These are phyloP conservation scores for Epichloe brachyelytri DNA, from an alignment of 2,329 filamentous ascomycete species.

Conservation along the genomic window DNA sequence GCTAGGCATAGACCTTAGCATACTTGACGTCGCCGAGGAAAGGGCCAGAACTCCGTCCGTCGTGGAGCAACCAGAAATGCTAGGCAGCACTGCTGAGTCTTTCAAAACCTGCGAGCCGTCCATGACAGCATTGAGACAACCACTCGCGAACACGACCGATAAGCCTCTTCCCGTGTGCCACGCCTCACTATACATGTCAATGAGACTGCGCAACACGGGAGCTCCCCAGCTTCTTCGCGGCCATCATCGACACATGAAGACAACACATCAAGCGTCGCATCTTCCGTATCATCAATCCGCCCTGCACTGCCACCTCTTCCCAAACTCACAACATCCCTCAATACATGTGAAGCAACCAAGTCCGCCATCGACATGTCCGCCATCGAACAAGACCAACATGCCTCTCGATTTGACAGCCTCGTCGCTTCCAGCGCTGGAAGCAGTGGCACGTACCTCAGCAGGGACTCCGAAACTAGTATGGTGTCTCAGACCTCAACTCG, in stretches of 20 bases:
- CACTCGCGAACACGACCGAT: conserved; percentile 36
- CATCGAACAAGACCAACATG: conserved; percentile 38
- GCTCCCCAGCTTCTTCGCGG: conserved; percentile 26
- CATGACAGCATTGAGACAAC: conserved; percentile 19
- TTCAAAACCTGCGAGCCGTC: conserved; percentile 23
- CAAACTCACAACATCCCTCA: conserved; percentile 39
- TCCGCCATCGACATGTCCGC: conserved; percentile 26
- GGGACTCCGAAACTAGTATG: conserved; percentile 69
- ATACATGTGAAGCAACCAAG: conserved; percentile 33
- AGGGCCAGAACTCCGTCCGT: conserved; percentile 19
- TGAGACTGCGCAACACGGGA: conserved; percentile 14
- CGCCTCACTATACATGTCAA: conserved; percentile 32
- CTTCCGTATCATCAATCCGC: conserved; percentile 34
- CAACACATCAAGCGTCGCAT: conserved; percentile 27
- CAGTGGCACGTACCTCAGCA: conserved; percentile 64
- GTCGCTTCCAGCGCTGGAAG: conserved; percentile 67
- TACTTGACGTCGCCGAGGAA: conserved; percentile 32
- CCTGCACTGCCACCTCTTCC: conserved; percentile 42
- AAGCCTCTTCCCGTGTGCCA: conserved; percentile 56
- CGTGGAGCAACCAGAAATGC: conserved; percentile 23
- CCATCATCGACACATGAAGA: conserved; percentile 31
- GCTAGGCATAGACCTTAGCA: conserved; percentile 41
- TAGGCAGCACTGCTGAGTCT: conserved; percentile 27
- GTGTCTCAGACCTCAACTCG: conserved; percentile 74
- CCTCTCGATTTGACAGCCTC: conserved; percentile 53